phyloP scores from a whole-genome alignment of 352 stramenopile genomes.

The Phytophthora fragariaefolia region DNA sequence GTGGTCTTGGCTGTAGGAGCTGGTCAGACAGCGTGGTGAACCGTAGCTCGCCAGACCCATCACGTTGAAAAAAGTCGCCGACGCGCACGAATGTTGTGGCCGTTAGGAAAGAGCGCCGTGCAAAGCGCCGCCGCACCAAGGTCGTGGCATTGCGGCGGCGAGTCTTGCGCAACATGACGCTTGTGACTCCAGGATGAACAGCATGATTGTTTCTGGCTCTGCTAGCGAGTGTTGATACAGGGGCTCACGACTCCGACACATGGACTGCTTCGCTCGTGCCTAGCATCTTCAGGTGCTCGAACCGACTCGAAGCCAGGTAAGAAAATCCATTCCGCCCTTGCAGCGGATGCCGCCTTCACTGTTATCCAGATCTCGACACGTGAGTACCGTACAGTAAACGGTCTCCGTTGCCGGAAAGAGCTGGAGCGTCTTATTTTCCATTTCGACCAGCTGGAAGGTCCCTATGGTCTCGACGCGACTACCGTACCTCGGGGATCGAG shows the following conservation, averaged over 20 bases:
- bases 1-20: conserved; percentile 16
- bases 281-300: conserved; percentile 38
- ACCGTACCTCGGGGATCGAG: conserved; percentile 2
- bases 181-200: conserved; percentile 16
- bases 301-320: conserved; percentile 35
- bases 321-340: conserved; percentile 28
- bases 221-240: conserved; percentile 16
- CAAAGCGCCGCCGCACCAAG: neutral
- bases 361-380: neutral
- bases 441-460: conserved; percentile 30
- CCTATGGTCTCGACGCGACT: conserved; percentile 20
- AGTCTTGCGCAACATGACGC: conserved; percentile 18
- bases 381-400: conserved; percentile 1
- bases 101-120: conserved; percentile 6
- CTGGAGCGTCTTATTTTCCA: conserved; percentile 28
- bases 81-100: conserved; percentile 19
- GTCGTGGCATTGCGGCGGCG: conserved; percentile 27
- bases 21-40: conserved; percentile 32
- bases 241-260: conserved; percentile 1
- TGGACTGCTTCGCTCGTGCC: conserved; percentile 3
- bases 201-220: conserved; percentile 29
- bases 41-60: conserved; percentile 20
- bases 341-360: conserved; percentile 1
- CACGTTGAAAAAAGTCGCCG: conserved; percentile 28
- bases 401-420: conserved; percentile 27